Base-by-base conservation (phyloP, 1,139 yeast genomes). In the Suhomyces bokatorum region DNA sequence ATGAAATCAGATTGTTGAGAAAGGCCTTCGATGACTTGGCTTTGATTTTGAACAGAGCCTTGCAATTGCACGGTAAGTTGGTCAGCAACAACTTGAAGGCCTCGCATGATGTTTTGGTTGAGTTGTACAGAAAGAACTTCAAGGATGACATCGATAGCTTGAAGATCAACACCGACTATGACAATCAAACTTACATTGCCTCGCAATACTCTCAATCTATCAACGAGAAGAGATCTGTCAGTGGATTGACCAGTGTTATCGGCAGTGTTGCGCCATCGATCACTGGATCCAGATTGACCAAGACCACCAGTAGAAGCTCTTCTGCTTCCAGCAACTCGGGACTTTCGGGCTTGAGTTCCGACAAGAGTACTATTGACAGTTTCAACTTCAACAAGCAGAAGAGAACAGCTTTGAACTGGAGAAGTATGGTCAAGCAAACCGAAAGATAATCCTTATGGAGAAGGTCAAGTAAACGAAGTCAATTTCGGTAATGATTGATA, bases 21-120 rank as follows among this genome's bases (percentile, higher is more conserved):
- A 72, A 73, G 46, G 83, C 88, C 4, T 87, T 87, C 64, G 75
- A 83, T 58, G 91, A 85, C 58, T 77, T 89, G 61, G 80, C 90
- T 1, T 63, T 76, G 32, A 77, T 85, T 32, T 72, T 89, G 58
- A 78, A 77, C 63, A 74, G 87, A 47, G 83, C 95, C 60, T 71
- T 89, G 51, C 70, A 75, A 31, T 72, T 87, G 40, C 96, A 89
- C 60, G 87, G 84, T 3, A 75, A 78, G 54, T 70, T 87, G 51
- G 76, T 86, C n/a, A 79, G 87, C 1, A 64, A 74, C 1, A 60
- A 72, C 13, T 70, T 86, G 70, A 77, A 70, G 52, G 75, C 78
- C 2, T 77, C 89, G 27, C 96, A 89, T 58, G 79, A 78, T 20
- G 78, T 83, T 14, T 70, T 89, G 64, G 78, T 82, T 30, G 80